Base-by-base conservation (phyloP, 2,329 filamentous ascomycete genomes). In the Colletotrichum plurivorum region DNA sequence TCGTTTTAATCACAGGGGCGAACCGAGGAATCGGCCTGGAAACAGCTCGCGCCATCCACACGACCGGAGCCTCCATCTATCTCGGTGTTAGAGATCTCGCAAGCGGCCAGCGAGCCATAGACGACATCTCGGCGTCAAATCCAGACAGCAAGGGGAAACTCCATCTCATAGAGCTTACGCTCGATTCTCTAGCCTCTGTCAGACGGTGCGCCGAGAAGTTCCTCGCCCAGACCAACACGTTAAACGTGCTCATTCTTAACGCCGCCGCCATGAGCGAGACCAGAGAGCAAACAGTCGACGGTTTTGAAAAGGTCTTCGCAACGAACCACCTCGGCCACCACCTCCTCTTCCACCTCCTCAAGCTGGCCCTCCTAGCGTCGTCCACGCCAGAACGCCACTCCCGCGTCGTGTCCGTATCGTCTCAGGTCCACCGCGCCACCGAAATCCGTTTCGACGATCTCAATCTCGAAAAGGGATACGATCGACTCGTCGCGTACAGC, bases 321-420 rank as follows among this genome's bases (percentile, higher is more conserved):
- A 84, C 81, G 5, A 88, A 89, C 73, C 82, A 89, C 71, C 75
- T 90, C 1, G 81, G 77, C 12, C 84, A 88, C 71, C 89, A 89
- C 76, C 79, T 88, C 0, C 79, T 89, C 20, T 84, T 87, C 72
- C 78, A 86, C 20, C 80, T 87, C 0, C 78, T 89, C 36, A 84
- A 84, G 39, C 74, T 79, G 0, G 73, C 80, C 0, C 74, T 89
- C 2, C 75, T 87, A 0, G 72, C 78, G 0, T 78, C 79, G 1
- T 72, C 79, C 1, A 82, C 79, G 0, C 75, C 81, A 0, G 71
- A 74, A 0, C 85, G 83, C 59, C 73, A 80, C 3, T 85, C 82
- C 0, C 81, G 87, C 0, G 83, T 88, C 2, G 79, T 89, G 49
- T 74, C 77, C 0, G 74, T 88, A 0, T 78, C 83, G 0, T 84